Percentiles rank a stretch among this genome's conserved stretches.
These are phyloP conservation scores for Diplocarpon rosae DNA, from an alignment of 2,329 filamentous ascomycete species.

Conservation along the genomic window DNA sequence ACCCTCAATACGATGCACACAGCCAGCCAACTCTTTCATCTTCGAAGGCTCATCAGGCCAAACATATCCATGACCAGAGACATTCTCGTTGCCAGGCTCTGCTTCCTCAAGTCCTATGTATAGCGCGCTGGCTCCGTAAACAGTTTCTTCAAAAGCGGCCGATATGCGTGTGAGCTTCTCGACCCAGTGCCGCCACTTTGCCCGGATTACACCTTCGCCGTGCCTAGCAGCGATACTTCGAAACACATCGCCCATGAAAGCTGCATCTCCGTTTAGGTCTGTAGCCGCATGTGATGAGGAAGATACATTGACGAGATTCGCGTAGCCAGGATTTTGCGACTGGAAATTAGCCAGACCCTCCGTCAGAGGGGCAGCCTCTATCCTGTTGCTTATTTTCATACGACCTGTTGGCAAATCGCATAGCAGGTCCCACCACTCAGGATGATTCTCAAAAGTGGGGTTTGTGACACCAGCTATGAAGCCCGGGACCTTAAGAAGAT, in stretches of 20 bases:
- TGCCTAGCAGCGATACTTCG: slow-evolving; percentile 76
- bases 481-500: slow-evolving; percentile 86
- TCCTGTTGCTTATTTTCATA: slow-evolving; percentile 86
- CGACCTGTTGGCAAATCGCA: slow-evolving; percentile 87
- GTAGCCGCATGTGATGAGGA: slow-evolving; percentile 23
- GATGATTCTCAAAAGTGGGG: slow-evolving; percentile 86
- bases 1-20: slow-evolving; percentile 86
- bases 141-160: slow-evolving; percentile 87
- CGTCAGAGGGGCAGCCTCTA: slow-evolving; percentile 69
- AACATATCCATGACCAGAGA: slow-evolving; percentile 84
- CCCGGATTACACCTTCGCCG: slow-evolving; percentile 79
- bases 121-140: slow-evolving; percentile 85
- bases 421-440: slow-evolving; percentile 96
- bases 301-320: slow-evolving; percentile 36
- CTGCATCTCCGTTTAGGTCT: slow-evolving; percentile 65
- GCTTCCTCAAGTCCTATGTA: slow-evolving; percentile 72
- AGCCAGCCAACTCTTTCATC: slow-evolving; percentile 78
- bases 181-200: slow-evolving; percentile 94
- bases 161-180: slow-evolving; percentile 85
- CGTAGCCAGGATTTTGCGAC: slow-evolving; percentile 56
- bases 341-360: slow-evolving; percentile 85
- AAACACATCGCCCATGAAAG: slow-evolving; percentile 80
- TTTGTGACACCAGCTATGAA: slow-evolving; percentile 98
- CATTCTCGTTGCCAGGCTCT: slow-evolving; percentile 43
- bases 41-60: slow-evolving; percentile 79